Base-by-base conservation (phyloP, 2,329 filamentous ascomycete genomes). In the Didymella glomerata region DNA sequence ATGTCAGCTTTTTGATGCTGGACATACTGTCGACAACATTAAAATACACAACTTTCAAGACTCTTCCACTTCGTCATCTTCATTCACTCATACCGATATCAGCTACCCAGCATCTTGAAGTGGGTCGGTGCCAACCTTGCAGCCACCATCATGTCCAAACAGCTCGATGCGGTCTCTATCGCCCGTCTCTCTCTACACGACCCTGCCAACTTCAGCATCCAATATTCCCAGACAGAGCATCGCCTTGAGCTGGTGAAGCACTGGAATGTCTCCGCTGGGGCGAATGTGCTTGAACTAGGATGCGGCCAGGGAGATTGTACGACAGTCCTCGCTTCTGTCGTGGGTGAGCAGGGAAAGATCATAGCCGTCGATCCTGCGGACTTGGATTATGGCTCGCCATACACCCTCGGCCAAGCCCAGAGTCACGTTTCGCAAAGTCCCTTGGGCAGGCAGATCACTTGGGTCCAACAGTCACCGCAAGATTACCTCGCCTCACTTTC, bases 231-330 rank as follows among this genome's bases (percentile, higher is more conserved):
- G 63, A 69, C 68, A 3, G 34, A 41, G 22, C 69, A 72, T 40
- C 69, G 70, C 49, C 22, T 70, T 9, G 47, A n/a, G 10, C 62
- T 75, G 22, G 41, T 72, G 16, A 53, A 65, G 28, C 54, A 66
- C 41, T 73, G 62, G 64, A 55, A 57, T 11, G 65, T 74, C 14
- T 34, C 42, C 16, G 28, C 38, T 25, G 80, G 80, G 59, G 76
- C 77, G 27, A 78, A 76, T 3, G 69, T 87, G 7, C 78, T 88
- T 1, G 86, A 88, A 68, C 70, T 88, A 36, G 85, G 85, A 48
- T 87, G 85, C 70, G 86, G 85, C 1, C 86, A 88, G 64, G 86
- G 85, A 2, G 84, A 84, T 59, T 83, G 81, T 64, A 87, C 86
- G 1, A 77, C 81, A 11, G 82, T 81, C 2, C 79, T 88, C 18